Evolutionary conservation across 176 grass and related monocot genomes (phyloP).

Genomic region (Triticum dicoccoides): DNA sequence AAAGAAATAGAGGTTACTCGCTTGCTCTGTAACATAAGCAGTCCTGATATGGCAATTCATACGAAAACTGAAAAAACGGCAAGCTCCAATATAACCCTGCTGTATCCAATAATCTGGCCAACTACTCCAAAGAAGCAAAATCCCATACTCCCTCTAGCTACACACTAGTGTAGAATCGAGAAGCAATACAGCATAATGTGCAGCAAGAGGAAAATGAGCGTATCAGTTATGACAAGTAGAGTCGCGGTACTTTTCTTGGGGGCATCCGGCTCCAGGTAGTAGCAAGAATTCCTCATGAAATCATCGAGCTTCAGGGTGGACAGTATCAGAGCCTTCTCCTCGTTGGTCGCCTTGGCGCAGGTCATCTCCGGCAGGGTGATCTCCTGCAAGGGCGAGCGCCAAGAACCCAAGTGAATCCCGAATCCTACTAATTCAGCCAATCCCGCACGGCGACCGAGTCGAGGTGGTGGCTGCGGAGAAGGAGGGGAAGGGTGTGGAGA

Average conservation of each 20-base stretch:
- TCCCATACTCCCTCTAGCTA: background rate
- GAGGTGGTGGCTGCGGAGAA: background rate
- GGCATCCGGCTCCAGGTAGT: constrained; percentile 40
- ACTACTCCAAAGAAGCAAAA: constrained; percentile 5
- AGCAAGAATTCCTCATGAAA: constrained; percentile 58
- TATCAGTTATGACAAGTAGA: background rate
- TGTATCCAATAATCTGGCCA: background rate
- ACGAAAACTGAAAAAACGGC: background rate
- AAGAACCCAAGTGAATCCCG: background rate
- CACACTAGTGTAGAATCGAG: background rate
- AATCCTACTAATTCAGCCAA: background rate
- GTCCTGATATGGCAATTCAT: background rate
- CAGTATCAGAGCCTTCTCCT: constrained; percentile 26
- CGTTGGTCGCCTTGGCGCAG: constrained; percentile 5
- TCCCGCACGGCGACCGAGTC: background rate
- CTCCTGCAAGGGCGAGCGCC: constrained; percentile 13
- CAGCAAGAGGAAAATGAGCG: background rate
- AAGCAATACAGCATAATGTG: background rate
- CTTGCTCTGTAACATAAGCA: background rate
- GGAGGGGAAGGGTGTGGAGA: background rate
- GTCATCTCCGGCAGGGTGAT: constrained; percentile 35
- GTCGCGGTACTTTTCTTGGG: constrained; percentile 45
- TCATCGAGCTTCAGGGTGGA: constrained; percentile 31
- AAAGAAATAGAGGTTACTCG: background rate
- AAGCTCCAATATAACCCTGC: background rate